Evolutionary conservation across 305 asterid genomes (phyloP).

Genomic region (Solanum chacoense): DNA sequence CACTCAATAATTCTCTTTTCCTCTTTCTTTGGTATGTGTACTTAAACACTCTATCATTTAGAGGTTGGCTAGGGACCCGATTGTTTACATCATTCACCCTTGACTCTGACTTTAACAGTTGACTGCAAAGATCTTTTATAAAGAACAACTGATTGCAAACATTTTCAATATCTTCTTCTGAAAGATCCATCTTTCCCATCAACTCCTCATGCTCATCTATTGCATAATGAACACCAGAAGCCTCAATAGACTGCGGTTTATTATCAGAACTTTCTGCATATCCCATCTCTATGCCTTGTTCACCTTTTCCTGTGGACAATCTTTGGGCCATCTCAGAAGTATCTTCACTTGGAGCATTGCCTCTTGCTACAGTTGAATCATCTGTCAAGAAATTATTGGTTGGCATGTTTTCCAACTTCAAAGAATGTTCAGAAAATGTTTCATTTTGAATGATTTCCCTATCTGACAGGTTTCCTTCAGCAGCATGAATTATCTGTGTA

Average conservation of each 20-base stretch:
- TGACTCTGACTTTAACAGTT: constrained; percentile 6
- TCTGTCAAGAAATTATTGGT: not conserved
- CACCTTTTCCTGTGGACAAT: constrained; percentile 15
- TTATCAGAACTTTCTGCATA: constrained; percentile 14
- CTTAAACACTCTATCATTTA: constrained; percentile 33
- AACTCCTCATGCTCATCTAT: constrained; percentile 8
- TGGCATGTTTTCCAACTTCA: constrained; percentile 10
- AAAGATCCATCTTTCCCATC: constrained; percentile 9
- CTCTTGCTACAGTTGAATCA: constrained; percentile 4
- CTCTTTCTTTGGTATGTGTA: constrained; percentile 61
- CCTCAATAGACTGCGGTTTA: constrained; percentile 10
- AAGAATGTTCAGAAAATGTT: not conserved
- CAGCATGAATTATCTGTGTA: constrained; percentile 62
- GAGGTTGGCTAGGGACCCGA: constrained; percentile 10
- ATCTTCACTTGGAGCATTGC: constrained; percentile 11
- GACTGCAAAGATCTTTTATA: not conserved
- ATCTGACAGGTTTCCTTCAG: constrained; percentile 27
- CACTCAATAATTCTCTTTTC: constrained; percentile 28
- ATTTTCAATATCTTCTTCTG: constrained; percentile 16
- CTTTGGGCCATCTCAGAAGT: constrained; percentile 14
- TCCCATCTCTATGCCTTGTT: constrained; percentile 11
- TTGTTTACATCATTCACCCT: constrained; percentile 1
- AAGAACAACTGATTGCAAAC: constrained; percentile 8
- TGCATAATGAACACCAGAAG: constrained; percentile 10
- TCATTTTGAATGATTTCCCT: not conserved